Base-by-base conservation (phyloP, 2,329 filamentous ascomycete genomes). In the Cladophialophora bantiana region DNA sequence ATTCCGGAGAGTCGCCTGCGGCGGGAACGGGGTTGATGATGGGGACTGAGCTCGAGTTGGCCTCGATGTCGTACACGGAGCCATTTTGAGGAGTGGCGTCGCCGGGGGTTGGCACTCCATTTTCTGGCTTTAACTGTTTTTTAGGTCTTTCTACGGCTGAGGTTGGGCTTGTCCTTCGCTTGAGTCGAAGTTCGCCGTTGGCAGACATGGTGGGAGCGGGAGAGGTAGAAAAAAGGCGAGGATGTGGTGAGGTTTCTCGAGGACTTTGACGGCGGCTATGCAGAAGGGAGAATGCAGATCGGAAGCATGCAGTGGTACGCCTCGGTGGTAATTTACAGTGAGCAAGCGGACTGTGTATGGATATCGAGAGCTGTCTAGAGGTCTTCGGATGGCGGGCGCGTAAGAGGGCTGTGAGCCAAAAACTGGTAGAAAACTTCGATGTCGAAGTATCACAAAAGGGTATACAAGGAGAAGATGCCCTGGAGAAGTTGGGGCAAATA, bases 1-100 rank as follows among this genome's bases (percentile, higher is more conserved):
- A 99, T 81, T 96, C 94, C 31, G 89, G 89, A 2, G 90, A 91
- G 73, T 93, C 90, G 13, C 71, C 72, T 31, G 84, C 80, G 57
- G 83, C 80, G 15, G 81, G 81, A 70, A 82, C 82, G 72, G 84
- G 75, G 66, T 78, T 78, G 68, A 81, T 77, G 64, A 81, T 72
- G 62, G 74, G 77, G 9, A 81, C 78, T 7, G 84, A 81, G 66
- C 83, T 80, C 67, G 82, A 80, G 38, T 81, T 77, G 68, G 82
- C 78, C 68, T 79, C 78, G 58, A 83, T 77, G 60, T 79, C 76
- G 68, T 82, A 81, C 18, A 80, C 77, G 0, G 79, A 79, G 62
- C 78, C 78, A 63, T 82, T 82, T 40, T 78, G 77, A 1, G 79
- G 77, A 0, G 79, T 80, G 9, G 77, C 73, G 59, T 82, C 79